These are phyloP conservation scores for Escovopsis weberi DNA, from an alignment of 2,329 filamentous ascomycete species.

Conservation along the genomic window DNA sequence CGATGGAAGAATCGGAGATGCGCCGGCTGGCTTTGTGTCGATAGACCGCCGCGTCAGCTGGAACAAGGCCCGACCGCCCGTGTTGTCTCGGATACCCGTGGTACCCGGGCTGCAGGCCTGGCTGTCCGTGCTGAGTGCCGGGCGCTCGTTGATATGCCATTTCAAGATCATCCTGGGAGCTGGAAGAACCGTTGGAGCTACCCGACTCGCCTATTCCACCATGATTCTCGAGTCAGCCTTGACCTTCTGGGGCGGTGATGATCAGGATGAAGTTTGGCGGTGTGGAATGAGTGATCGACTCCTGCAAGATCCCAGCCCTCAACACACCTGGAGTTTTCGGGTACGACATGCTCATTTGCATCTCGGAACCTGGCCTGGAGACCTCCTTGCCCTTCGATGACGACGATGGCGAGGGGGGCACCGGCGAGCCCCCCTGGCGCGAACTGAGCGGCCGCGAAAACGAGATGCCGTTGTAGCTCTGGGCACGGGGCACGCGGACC, in stretches of 20 bases:
- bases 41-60: constrained; percentile 3
- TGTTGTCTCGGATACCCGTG: constrained; percentile 8
- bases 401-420: constrained; percentile 18
- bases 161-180: constrained; percentile 26
- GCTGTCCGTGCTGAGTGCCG: no score
- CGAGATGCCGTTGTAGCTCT: constrained; percentile 28
- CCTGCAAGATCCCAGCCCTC: neutral
- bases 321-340: constrained; percentile 19
- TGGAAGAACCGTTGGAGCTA: constrained; percentile 24
- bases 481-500: constrained; percentile 25
- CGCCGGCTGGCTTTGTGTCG: constrained; percentile 16
- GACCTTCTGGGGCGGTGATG: neutral
- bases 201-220: constrained; percentile 8
- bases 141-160: constrained; percentile 9
- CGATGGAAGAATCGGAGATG: constrained; percentile 15
- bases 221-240: constrained; percentile 2
- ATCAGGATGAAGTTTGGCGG: no score
- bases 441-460: constrained; percentile 7
- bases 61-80: constrained; percentile 4
- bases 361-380: constrained; percentile 18
- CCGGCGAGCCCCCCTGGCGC: constrained; percentile 13
- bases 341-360: constrained; percentile 21
- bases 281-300: no score
- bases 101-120: no score
- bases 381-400: constrained; percentile 31